phyloP scores from a whole-genome alignment of 768 basidiomycete genomes.

The Lactifluus rugatus region DNA sequence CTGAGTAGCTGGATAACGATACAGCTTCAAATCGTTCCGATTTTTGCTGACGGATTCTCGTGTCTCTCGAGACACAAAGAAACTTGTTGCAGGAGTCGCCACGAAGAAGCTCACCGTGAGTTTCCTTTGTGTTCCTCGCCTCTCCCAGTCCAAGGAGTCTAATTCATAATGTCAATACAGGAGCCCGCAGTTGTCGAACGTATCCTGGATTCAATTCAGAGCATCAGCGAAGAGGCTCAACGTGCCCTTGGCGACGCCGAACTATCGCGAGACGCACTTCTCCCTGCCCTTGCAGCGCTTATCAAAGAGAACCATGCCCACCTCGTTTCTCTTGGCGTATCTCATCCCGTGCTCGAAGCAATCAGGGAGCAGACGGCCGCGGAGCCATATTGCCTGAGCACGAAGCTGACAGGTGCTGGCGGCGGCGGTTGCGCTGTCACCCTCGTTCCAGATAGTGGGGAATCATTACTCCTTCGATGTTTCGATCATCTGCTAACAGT shows the following conservation, averaged over 20 bases:
- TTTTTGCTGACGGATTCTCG: conserved; percentile 92
- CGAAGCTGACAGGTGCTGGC: conserved; percentile 96
- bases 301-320: conserved; percentile 86
- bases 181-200: conserved; percentile 81
- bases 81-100: conserved; percentile 83
- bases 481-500: background rate
- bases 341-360: conserved; percentile 77
- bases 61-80: conserved; percentile 89
- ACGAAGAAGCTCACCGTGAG: conserved; percentile 54
- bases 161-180: conserved; percentile 26
- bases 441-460: conserved; percentile 83
- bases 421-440: conserved; percentile 98
- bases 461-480: conserved; percentile 8
- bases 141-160: background rate
- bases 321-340: conserved; percentile 79
- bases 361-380: conserved; percentile 63
- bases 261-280: conserved; percentile 53
- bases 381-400: conserved; percentile 60
- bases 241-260: conserved; percentile 64
- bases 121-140: conserved; percentile 1
- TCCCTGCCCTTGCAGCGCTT: conserved; percentile 63
- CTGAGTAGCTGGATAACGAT: conserved; percentile 10
- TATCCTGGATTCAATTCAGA: conserved; percentile 73
- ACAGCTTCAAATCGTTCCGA: conserved; percentile 80
- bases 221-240: conserved; percentile 75